A percentile compares a stretch with the other conserved stretches of the same genome.
phyloP scores from a whole-genome alignment of 192 early-diverging fungal genomes.

The Umbelopsis sp. region DNA sequence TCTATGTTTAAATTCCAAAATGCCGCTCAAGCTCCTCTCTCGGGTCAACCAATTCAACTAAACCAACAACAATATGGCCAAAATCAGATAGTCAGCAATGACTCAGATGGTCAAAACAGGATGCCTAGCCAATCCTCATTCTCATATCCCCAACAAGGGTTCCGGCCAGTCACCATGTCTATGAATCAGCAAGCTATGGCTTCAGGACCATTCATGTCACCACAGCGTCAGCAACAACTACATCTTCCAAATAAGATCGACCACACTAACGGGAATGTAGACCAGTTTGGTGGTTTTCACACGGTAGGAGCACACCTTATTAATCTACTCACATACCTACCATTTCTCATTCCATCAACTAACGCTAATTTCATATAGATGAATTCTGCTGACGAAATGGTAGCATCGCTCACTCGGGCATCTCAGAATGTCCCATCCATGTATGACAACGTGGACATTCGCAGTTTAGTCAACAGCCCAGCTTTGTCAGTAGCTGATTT shows the following conservation, averaged over 20 bases:
- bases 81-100: not conserved
- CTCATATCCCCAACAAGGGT: conserved; percentile 2
- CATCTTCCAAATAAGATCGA: not conserved
- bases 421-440: conserved; percentile 15
- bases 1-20: conserved; percentile 17
- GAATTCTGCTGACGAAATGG: conserved; percentile 17
- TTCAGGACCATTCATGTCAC: conserved; percentile 1
- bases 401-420: conserved; percentile 19
- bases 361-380: not conserved
- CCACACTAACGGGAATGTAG: not conserved
- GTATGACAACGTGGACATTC: conserved; percentile 32
- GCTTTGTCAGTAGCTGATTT: conserved; percentile 15
- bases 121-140: not conserved
- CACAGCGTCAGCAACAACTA: not conserved
- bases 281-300: conserved; percentile 11
- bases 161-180: conserved; percentile 3
- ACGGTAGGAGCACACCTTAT: not conserved
- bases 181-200: conserved; percentile 17
- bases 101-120: conserved; percentile 9
- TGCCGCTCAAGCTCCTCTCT: conserved; percentile 2
- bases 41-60: conserved; percentile 10
- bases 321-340: not conserved
- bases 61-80: not conserved
- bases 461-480: conserved; percentile 21
- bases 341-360: not conserved